Conservation (phyloP, 768 basidiomycete species). For the Lactarius quietus region DNA sequence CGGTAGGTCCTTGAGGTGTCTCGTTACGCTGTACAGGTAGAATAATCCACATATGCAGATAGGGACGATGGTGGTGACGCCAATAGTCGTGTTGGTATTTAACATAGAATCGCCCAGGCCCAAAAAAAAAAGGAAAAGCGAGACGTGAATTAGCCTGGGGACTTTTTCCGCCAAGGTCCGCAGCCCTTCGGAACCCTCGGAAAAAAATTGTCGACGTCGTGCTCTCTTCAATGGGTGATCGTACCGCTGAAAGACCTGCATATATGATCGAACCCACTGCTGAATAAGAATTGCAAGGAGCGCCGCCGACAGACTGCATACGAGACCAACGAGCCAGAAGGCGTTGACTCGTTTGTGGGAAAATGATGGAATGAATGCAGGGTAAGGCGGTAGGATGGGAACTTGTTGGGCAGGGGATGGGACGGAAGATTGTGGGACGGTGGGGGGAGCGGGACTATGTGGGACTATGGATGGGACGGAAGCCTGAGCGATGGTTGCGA, state of each 20-base stretch:
- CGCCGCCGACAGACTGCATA: too few species aligned
- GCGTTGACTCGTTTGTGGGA: too few species aligned
- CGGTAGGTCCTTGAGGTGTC: slow-evolving; percentile 1
- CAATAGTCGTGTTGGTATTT: slow-evolving; percentile 27
- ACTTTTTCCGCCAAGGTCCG: slow-evolving; percentile 40
- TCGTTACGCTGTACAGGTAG: background rate
- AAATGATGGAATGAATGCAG: slow-evolving; percentile 28
- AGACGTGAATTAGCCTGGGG: slow-evolving; percentile 50
- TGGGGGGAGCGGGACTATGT: background rate
- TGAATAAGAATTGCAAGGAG: too few species aligned
- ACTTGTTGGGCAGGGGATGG: too few species aligned
- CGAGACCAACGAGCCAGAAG: too few species aligned
- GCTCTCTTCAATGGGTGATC: too few species aligned
- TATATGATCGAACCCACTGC: too few species aligned
- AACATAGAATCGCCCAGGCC: slow-evolving; percentile 44
- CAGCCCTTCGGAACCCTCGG: slow-evolving; percentile 42
- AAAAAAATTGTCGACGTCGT: too few species aligned
- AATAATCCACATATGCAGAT: slow-evolving; percentile 15
- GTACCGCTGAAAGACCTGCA: too few species aligned
- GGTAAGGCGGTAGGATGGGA: too few species aligned
- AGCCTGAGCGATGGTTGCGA: slow-evolving; percentile 2
- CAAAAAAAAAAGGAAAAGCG: too few species aligned
- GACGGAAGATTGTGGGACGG: too few species aligned
- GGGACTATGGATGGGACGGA: background rate
- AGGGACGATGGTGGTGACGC: slow-evolving; percentile 1